Evolutionary conservation across 164 flowering plant species (phyloP).

Genomic region (Vitis rupestris): DNA sequence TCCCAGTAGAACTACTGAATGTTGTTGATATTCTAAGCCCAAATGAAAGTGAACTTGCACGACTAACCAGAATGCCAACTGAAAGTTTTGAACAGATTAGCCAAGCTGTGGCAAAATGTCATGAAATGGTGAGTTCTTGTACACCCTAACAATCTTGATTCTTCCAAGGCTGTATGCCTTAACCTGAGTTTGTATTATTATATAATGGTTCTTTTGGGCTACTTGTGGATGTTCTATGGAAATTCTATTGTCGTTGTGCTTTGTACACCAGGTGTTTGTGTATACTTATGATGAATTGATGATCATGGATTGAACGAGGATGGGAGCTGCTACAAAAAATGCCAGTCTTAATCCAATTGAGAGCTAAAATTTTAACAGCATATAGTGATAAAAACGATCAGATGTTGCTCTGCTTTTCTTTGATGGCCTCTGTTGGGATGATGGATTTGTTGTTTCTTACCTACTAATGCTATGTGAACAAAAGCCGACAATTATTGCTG

Average conservation of each 20-base stretch:
- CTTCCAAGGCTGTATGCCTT: neutral
- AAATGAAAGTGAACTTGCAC: slow-evolving; percentile 85
- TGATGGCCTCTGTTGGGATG: neutral
- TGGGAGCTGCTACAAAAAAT: neutral
- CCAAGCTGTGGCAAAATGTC: slow-evolving; percentile 65
- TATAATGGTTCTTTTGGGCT: neutral
- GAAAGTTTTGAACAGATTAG: slow-evolving; percentile 75
- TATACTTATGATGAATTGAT: neutral
- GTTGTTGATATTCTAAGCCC: slow-evolving; percentile 84
- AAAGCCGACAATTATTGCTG: neutral
- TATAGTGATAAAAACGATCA: neutral
- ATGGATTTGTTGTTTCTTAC: neutral
- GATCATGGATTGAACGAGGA: neutral
- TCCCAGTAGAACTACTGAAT: slow-evolving; percentile 64
- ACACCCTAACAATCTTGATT: neutral
- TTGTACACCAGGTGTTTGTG: neutral
- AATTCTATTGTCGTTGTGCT: neutral
- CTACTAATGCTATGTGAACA: neutral
- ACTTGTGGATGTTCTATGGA: neutral
- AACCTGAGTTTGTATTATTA: neutral
- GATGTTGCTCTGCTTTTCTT: neutral
- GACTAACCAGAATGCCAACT: slow-evolving; percentile 81
- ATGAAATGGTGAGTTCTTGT: slow-evolving; percentile 63
- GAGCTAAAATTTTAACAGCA: neutral
- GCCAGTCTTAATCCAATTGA: neutral